These are phyloP conservation scores for Daldinia concentrica DNA, from an alignment of 495 filamentous ascomycete genomes.

Conservation along the genomic window DNA sequence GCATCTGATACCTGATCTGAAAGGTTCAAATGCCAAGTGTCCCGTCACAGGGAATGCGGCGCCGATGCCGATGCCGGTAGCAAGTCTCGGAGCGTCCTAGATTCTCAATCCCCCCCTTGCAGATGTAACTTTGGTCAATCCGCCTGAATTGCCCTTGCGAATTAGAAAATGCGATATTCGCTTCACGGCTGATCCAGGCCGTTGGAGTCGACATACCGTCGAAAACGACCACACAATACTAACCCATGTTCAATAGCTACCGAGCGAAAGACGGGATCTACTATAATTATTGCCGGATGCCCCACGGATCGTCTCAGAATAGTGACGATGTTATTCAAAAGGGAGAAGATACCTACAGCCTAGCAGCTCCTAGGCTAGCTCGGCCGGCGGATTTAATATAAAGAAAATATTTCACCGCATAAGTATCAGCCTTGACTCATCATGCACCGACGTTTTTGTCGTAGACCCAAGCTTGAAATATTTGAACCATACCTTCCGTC, in stretches of 20 bases:
- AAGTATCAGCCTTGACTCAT: background rate
- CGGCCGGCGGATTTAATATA: background rate
- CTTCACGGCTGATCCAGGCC: constrained; percentile 35
- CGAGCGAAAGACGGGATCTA: background rate
- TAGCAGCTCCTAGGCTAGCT: background rate
- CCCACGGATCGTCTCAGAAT: constrained; percentile 1
- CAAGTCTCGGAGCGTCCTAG: constrained; percentile 16
- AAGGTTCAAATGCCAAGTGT: constrained; percentile 8
- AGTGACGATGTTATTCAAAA: background rate
- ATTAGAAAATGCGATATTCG: constrained; percentile 13
- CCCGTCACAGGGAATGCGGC: constrained; percentile 12
- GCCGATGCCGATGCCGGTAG: constrained; percentile 43
- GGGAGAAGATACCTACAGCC: background rate
- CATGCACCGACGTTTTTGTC: background rate
- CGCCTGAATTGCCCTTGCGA: constrained; percentile 40
- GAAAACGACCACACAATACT: constrained; percentile 4
- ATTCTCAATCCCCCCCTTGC: constrained; percentile 1
- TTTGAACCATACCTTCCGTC: background rate
- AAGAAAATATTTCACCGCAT: background rate
- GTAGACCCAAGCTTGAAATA: background rate
- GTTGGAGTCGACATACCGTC: constrained; percentile 29
- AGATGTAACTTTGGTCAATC: constrained; percentile 30
- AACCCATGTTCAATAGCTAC: constrained; percentile 7
- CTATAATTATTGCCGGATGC: background rate
- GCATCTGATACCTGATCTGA: background rate